A percentile compares a stretch with the other conserved stretches of the same genome.
Conservation (phyloP, 1,139 yeast genomes). For the Geotrichum citri-aurantii region DNA sequence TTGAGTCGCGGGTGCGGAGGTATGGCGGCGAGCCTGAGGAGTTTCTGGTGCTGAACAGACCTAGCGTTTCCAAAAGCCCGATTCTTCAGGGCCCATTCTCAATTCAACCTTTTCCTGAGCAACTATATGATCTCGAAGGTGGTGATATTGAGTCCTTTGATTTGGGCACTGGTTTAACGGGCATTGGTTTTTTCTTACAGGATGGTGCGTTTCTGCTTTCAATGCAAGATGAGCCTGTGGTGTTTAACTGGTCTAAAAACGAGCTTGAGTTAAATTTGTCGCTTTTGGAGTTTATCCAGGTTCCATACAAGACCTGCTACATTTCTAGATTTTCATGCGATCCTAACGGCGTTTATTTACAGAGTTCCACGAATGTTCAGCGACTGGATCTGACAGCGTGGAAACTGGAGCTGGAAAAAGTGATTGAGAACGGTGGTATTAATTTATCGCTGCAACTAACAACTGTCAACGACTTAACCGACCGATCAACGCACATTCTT, state of each 20-base stretch:
- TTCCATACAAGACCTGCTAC: neutral
- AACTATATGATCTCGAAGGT: slow-evolving; percentile 43
- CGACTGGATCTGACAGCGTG: neutral
- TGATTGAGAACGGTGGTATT: neutral
- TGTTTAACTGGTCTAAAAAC: slow-evolving; percentile 24
- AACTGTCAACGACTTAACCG: neutral
- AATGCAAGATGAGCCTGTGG: slow-evolving; percentile 28
- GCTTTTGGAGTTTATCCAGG: slow-evolving; percentile 1
- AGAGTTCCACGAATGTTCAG: slow-evolving; percentile 7
- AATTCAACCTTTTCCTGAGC: slow-evolving; percentile 48
- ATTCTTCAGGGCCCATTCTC: slow-evolving; percentile 49
- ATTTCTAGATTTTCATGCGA: neutral
- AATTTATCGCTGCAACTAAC: neutral
- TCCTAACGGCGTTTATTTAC: neutral
- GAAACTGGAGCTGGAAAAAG: neutral
- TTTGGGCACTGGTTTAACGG: slow-evolving; percentile 23
- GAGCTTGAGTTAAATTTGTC: slow-evolving; percentile 5
- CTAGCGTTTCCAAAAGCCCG: slow-evolving; percentile 17
- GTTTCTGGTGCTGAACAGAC: slow-evolving; percentile 24
- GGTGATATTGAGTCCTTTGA: slow-evolving; percentile 33
- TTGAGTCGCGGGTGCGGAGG: slow-evolving; percentile 22
- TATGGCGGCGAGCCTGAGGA: slow-evolving; percentile 22
- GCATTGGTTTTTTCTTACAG: slow-evolving; percentile 16
- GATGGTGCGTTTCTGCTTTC: slow-evolving; percentile 29
- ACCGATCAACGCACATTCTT: neutral